phyloP scores from a whole-genome alignment of 129 eudicot species.

The Solidago caesia region DNA sequence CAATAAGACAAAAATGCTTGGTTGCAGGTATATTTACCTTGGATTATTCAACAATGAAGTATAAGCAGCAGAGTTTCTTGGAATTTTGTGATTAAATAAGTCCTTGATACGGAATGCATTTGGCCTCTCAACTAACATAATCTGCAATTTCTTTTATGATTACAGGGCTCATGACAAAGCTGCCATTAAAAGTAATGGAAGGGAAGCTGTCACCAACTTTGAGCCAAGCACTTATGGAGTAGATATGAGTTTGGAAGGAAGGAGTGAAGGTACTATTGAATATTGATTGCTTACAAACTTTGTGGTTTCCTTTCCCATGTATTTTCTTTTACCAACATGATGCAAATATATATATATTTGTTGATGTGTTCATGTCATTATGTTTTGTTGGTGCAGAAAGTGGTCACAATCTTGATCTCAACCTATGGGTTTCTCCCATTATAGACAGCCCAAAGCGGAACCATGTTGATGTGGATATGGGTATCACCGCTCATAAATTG shows the following conservation, averaged over 20 bases:
- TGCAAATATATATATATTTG: conserved; percentile 9
- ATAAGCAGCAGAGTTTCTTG: conserved; percentile 83
- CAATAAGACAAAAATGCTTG: conserved; percentile 54
- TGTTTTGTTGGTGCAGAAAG: conserved; percentile 38
- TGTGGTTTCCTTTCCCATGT: conserved; percentile 8
- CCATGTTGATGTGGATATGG: conserved; percentile 30
- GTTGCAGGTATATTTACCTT: conserved; percentile 86
- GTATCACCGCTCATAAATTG: conserved; percentile 26
- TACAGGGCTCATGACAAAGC: conserved; percentile 82
- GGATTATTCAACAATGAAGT: conserved; percentile 74
- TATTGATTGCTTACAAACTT: neutral
- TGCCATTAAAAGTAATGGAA: conserved; percentile 56
- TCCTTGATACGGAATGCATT: conserved; percentile 20
- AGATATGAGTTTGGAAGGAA: conserved; percentile 30
- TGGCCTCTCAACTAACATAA: conserved; percentile 25
- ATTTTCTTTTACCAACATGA: neutral
- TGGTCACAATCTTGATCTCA: conserved; percentile 70
- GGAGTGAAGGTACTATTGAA: conserved; percentile 49
- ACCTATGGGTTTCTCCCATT: conserved; percentile 62
- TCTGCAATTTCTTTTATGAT: conserved; percentile 33
- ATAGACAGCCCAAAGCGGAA: conserved; percentile 36
- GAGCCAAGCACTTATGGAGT: conserved; percentile 46
- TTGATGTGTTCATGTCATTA: conserved; percentile 2
- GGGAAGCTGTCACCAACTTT: conserved; percentile 74
- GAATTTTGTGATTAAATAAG: conserved; percentile 32